These are phyloP conservation scores for Pontederia paniculata DNA, from an alignment of 176 grass and related monocot genomes.

Conservation along the genomic window DNA sequence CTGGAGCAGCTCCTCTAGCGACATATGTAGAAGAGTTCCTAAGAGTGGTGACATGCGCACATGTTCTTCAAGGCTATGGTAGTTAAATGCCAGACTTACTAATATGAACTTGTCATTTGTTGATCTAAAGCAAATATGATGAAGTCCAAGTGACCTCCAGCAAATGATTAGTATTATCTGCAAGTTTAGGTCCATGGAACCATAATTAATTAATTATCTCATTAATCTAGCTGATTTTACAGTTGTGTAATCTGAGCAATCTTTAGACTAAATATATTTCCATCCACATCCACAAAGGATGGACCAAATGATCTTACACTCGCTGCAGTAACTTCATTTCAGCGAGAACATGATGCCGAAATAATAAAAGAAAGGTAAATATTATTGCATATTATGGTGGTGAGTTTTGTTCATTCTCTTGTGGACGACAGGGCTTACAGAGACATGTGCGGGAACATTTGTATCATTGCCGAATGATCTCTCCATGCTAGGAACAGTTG, in stretches of 20 bases:
- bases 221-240: neutral
- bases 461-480: conserved; percentile 64
- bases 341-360: too few relatives aligned
- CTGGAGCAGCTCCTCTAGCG: conserved; percentile 83
- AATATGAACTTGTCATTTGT: too few relatives aligned
- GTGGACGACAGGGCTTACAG: conserved; percentile 52
- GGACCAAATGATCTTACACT: too few relatives aligned
- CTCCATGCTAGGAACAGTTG: conserved; percentile 74
- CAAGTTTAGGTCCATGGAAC: too few relatives aligned
- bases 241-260: too few relatives aligned
- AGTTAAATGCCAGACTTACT: neutral
- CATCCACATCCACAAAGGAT: too few relatives aligned
- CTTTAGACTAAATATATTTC: too few relatives aligned
- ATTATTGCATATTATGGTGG: neutral
- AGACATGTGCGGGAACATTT: conserved; percentile 72
- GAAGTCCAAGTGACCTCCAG: too few relatives aligned
- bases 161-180: too few relatives aligned
- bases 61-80: conserved; percentile 88
- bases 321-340: too few relatives aligned
- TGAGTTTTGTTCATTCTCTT: neutral
- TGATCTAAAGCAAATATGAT: neutral
- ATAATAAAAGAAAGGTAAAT: too few relatives aligned
- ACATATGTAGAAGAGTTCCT: conserved; percentile 79
- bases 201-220: neutral
- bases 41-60: conserved; percentile 72